Base-by-base conservation (phyloP, 495 filamentous ascomycete genomes). In the Penicillium steckii region DNA sequence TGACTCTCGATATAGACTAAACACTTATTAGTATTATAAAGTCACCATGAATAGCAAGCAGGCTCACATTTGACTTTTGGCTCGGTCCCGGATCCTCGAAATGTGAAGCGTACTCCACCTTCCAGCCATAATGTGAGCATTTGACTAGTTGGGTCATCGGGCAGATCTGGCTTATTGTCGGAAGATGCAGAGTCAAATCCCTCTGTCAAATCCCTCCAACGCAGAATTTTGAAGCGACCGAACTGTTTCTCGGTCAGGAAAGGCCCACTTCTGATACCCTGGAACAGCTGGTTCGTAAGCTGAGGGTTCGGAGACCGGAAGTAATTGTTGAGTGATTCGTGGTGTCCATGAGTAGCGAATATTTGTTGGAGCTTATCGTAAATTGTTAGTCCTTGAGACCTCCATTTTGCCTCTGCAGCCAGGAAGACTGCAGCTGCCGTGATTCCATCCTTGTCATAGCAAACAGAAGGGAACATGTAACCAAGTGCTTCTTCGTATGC, bases 401-500 rank as follows among this genome's bases (percentile, higher is more conserved):
- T 68, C 81, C 84, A 87, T 54, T 75, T 71, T 9, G 69, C 67
- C 42, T 72, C 73, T 24, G 85, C 85, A 3, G 72, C 65, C 4
- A 88, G 65, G 64, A 90, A 89, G 8, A 87, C 70, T 4, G 76
- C 69, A n/a, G 85, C 84, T 8, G 86, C 84, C 3, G 81, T 74
- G 47, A 90, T 82, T 24, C 84, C 85, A 62, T 90, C 86, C 57
- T 90, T 90, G 62, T 90, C 86, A 52, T 81, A 75, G 46, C 82
- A 84, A 5, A 88, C 75, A 7, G 68, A 61, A 1, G 86, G 70
- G 50, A 88, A 85, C 86, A 90, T 90, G 62, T 88, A 90, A 2
- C 86, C 86, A 7, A 89, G 77, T 7, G 86, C 86, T 69, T 90
- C 86, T 64, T 90, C 86, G 53, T 82, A 90, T 3, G 83, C 85